phyloP scores from a whole-genome alignment of 106 monocot species.

The Platanthera zijinensis region DNA sequence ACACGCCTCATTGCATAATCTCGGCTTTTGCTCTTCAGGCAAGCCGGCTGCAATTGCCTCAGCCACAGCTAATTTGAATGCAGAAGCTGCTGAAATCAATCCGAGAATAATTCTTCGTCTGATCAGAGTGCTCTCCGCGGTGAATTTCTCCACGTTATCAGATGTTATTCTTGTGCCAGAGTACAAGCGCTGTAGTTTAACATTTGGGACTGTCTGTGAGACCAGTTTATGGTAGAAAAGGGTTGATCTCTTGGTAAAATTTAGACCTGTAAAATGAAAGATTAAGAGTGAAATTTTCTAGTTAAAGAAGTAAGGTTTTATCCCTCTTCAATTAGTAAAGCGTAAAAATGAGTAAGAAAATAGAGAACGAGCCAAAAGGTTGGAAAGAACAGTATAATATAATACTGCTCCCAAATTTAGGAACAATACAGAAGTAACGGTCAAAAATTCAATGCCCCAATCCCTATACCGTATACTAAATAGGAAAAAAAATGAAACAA shows the following conservation, averaged over 20 bases:
- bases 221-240: neutral
- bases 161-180: neutral
- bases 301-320: neutral
- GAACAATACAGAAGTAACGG: neutral
- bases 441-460: neutral
- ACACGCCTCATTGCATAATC: slow-evolving; percentile 63
- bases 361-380: neutral
- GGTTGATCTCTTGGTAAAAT: neutral
- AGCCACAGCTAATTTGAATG: slow-evolving; percentile 15
- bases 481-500: too few species aligned
- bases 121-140: slow-evolving; percentile 8
- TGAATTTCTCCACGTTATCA: neutral
- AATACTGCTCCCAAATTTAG: neutral
- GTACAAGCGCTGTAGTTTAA: slow-evolving; percentile 15
- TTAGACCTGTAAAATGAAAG: neutral
- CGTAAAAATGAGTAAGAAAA: neutral
- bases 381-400: neutral
- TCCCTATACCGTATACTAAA: too few species aligned
- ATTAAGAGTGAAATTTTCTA: neutral
- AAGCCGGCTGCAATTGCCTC: slow-evolving; percentile 45
- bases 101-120: slow-evolving; percentile 40
- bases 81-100: slow-evolving; percentile 23
- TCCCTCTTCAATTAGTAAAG: neutral
- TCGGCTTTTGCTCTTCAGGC: slow-evolving; percentile 84
- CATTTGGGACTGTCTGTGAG: slow-evolving; percentile 11